phyloP scores from a whole-genome alignment of 306 rosid genomes.

The Castanea mollissima region DNA sequence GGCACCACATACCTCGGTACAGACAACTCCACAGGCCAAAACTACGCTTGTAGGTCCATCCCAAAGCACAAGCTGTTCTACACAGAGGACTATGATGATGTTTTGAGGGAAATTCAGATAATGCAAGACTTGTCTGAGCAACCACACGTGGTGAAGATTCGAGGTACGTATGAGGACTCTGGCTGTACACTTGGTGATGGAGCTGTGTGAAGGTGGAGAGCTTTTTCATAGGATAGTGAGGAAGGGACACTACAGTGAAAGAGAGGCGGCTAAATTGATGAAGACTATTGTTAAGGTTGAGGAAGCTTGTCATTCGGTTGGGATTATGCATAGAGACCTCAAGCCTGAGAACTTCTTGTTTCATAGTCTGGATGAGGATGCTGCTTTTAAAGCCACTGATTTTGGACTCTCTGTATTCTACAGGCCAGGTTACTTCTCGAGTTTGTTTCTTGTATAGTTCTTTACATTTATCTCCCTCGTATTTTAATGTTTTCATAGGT shows the following conservation, averaged over 20 bases:
- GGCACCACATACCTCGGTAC: slow-evolving; percentile 47
- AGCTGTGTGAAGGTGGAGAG: slow-evolving; percentile 49
- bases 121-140: slow-evolving; percentile 55
- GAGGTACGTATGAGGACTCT: slow-evolving; percentile 42
- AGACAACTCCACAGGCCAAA: slow-evolving; percentile 23
- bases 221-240: slow-evolving; percentile 36
- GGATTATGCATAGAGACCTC: slow-evolving; percentile 51
- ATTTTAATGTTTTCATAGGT: too few species aligned
- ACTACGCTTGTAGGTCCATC: slow-evolving; percentile 53
- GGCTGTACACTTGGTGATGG: slow-evolving; percentile 55
- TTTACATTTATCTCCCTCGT: background rate
- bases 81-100: slow-evolving; percentile 55
- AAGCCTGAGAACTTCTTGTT: slow-evolving; percentile 57
- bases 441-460: background rate
- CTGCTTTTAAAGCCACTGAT: slow-evolving; percentile 48
- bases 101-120: slow-evolving; percentile 64
- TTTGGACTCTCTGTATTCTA: slow-evolving; percentile 46
- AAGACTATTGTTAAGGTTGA: slow-evolving; percentile 33
- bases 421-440: slow-evolving; percentile 37
- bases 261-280: slow-evolving; percentile 37
- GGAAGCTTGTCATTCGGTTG: slow-evolving; percentile 32
- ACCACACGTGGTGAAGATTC: slow-evolving; percentile 42
- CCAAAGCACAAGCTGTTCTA: slow-evolving; percentile 46
- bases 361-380: slow-evolving; percentile 30
- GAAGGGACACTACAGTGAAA: slow-evolving; percentile 31